These are phyloP conservation scores for Triticum dicoccoides DNA, from an alignment of 176 grass and related monocot genomes.

Conservation along the genomic window DNA sequence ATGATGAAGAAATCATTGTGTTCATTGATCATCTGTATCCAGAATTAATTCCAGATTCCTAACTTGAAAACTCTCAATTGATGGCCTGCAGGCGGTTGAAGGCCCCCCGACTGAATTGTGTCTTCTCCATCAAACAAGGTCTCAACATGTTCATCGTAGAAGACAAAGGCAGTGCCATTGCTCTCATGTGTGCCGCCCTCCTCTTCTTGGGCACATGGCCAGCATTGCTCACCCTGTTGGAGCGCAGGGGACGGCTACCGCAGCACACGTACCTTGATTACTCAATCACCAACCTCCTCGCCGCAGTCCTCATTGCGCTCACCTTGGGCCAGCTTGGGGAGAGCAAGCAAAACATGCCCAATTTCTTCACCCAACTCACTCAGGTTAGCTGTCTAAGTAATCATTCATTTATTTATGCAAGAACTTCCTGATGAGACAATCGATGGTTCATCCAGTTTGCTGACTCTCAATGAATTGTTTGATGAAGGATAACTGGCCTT, in stretches of 20 bases:
- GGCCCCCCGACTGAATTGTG: background rate
- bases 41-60: background rate
- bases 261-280: constrained; percentile 78
- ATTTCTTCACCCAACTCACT: constrained; percentile 66
- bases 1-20: background rate
- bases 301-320: constrained; percentile 50
- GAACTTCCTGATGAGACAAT: background rate
- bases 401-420: background rate
- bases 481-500: constrained; percentile 65
- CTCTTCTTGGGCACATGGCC: constrained; percentile 73
- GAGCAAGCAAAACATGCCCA: constrained; percentile 46
- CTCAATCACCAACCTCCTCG: constrained; percentile 61
- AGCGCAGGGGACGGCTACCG: constrained; percentile 53
- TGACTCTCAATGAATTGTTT: constrained; percentile 9
- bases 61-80: background rate
- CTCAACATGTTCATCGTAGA: constrained; percentile 56
- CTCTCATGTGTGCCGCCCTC: constrained; percentile 61
- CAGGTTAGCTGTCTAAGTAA: constrained; percentile 33
- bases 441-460: background rate
- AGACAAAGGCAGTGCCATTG: constrained; percentile 68
- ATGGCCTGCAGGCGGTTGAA: constrained; percentile 3
- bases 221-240: constrained; percentile 54
- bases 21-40: background rate
- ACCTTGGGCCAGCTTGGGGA: constrained; percentile 57
- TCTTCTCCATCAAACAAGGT: background rate